Evolutionary conservation across 2,329 filamentous ascomycete species (phyloP).

Genomic region (Fusarium foetens): DNA sequence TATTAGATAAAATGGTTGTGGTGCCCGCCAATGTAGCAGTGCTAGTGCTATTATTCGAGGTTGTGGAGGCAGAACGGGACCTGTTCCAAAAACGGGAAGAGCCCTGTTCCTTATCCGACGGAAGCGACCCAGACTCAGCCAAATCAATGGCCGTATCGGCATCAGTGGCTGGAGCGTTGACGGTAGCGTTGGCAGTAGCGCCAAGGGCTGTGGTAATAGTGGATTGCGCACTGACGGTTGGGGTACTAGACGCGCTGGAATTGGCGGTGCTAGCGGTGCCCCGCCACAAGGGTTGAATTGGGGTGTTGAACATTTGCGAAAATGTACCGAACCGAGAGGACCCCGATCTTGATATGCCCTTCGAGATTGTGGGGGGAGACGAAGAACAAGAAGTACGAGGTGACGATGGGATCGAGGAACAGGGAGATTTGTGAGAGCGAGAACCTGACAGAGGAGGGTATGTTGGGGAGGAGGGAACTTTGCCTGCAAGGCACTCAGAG

Average conservation of each 20-base stretch:
- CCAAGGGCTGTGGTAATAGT: slow-evolving; percentile 23
- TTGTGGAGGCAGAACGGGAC: slow-evolving; percentile 40
- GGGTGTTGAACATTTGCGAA: slow-evolving; percentile 43
- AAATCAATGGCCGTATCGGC: slow-evolving; percentile 23
- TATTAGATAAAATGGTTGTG: slow-evolving; percentile 38
- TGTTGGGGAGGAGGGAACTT: slow-evolving; percentile 30
- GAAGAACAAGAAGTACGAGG: slow-evolving; percentile 41
- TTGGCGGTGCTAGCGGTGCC: slow-evolving; percentile 25
- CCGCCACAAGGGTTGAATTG: slow-evolving; percentile 42
- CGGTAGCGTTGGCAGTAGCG: slow-evolving; percentile 32
- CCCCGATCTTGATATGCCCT: slow-evolving; percentile 44
- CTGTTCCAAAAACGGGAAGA: slow-evolving; percentile 45
- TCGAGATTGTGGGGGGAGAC: slow-evolving; percentile 41
- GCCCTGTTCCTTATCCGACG: slow-evolving; percentile 29
- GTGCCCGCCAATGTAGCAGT: slow-evolving; percentile 36
- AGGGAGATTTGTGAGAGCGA: slow-evolving; percentile 10
- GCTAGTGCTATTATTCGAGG: slow-evolving; percentile 43
- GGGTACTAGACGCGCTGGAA: slow-evolving; percentile 31
- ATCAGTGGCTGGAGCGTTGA: slow-evolving; percentile 35
- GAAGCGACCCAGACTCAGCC: slow-evolving; percentile 33
- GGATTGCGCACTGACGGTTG: slow-evolving; percentile 26
- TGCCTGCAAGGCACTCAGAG: slow-evolving; percentile 15
- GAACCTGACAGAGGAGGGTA: slow-evolving; percentile 13
- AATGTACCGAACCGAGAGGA: slow-evolving; percentile 38
- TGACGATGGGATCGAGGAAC: slow-evolving; percentile 34